Evolutionary conservation across 192 early-diverging fungal genomes (phyloP).

Genomic region (Helicostylum pulchrum): DNA sequence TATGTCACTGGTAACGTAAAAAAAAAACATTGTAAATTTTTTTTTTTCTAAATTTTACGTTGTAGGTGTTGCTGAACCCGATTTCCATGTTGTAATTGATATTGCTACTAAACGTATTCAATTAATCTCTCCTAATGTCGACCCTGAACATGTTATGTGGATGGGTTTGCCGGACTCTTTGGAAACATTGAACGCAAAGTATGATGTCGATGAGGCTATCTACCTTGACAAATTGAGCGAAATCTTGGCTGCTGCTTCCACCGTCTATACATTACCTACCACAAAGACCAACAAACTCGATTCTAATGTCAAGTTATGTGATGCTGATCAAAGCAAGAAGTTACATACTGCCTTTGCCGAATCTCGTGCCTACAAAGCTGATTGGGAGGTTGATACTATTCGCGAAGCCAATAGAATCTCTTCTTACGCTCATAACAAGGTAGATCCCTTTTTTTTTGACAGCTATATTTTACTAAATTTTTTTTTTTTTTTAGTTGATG

Average conservation of each 20-base stretch:
- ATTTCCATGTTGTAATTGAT: conserved; percentile 69
- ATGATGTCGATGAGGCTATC: conserved; percentile 70
- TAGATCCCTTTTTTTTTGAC: not conserved
- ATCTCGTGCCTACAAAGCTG: conserved; percentile 77
- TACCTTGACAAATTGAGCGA: conserved; percentile 54
- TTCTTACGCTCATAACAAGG: conserved; percentile 67
- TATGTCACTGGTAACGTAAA: conserved; percentile 63
- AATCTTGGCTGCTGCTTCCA: conserved; percentile 43
- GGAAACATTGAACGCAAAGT: conserved; percentile 47
- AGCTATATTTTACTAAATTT: not conserved
- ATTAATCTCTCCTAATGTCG: conserved; percentile 66
- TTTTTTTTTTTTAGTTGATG: conserved; percentile 53
- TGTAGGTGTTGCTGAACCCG: conserved; percentile 67
- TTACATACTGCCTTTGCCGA: conserved; percentile 67
- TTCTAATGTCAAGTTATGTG: conserved; percentile 24
- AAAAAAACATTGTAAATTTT: not conserved
- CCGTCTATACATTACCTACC: conserved; percentile 43
- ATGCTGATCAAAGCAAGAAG: conserved; percentile 26
- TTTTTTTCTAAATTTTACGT: not conserved
- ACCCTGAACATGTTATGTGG: conserved; percentile 76
- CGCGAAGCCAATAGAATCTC: conserved; percentile 76
- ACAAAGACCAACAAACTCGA: conserved; percentile 17
- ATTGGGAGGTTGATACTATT: conserved; percentile 72
- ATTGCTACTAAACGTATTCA: conserved; percentile 52
- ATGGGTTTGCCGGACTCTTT: conserved; percentile 64